Evolutionary conservation across 129 eudicot genomes (phyloP), one percentile per base, ranked within the genome.

Genomic region (Pseudognaphalium luteoalbum): DNA sequence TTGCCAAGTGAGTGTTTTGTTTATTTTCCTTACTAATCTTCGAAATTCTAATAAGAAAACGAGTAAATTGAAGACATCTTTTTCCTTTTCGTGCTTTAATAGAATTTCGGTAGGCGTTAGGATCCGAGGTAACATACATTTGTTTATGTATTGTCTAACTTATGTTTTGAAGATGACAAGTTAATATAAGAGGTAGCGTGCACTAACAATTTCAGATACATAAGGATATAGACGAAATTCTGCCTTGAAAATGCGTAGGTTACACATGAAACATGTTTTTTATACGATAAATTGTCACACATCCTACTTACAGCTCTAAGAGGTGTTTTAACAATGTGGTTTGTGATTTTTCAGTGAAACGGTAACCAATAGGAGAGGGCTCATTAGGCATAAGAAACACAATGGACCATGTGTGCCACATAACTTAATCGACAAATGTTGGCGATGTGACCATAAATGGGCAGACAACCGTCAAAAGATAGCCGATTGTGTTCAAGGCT

Each of bases 371-470:
- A 81, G 97, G 74, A 86, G 96, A 85, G 60, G 39, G 21, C 77
- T 88, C 0, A 75, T 47, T 8, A 77, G 73, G 76, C 71, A 73
- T 20, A 81, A 73, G 61, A 69, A 47, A 30, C 59, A 68, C n/a
- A 0, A 14, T 0, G 93, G 93, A 7, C 86, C 87, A n/a, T 92
- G 97, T 77, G 28, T 7, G 76, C 88, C 87, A 33, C 82, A 87
- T 42, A 92, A 92, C 83, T 88, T 82, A 1, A 89, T 92, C 22
- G 97, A 92, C 83, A 75, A 59, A 80, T 89, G 93, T 60, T 87
- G 96, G 97, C 81, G 96, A 44, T 92, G 97, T 77, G 78, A 86
- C 22, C 83, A 76, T 0, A 80, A 92, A 57, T 92, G 97, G 96
- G 93, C 90, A 7, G 63, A 76, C 11, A 84, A 89, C 56, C 88